A percentile compares a stretch with the other conserved stretches of the same genome.
phyloP scores from a whole-genome alignment of 2,329 filamentous ascomycete genomes.

The Arthroderma sp. region DNA sequence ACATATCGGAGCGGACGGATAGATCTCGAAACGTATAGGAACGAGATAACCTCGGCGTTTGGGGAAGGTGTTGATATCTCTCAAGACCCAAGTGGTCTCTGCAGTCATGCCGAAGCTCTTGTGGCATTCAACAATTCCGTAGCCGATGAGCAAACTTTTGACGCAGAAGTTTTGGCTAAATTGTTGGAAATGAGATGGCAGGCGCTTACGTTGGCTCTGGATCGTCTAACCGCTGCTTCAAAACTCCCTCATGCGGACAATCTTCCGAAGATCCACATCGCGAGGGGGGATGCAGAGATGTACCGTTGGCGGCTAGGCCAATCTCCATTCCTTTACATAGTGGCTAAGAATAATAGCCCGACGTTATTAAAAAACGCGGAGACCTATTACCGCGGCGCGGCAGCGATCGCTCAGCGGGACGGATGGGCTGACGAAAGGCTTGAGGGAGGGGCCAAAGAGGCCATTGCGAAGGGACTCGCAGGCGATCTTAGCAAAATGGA shows the following conservation, averaged over 20 bases:
- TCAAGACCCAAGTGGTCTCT: slow-evolving; percentile 36
- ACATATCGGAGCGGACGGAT: slow-evolving; percentile 41
- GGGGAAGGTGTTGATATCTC: slow-evolving; percentile 27
- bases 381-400: slow-evolving; percentile 45
- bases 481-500: slow-evolving; percentile 28
- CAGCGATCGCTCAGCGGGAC: slow-evolving; percentile 26
- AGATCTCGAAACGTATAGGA: slow-evolving; percentile 41
- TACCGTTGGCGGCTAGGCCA: slow-evolving; percentile 39
- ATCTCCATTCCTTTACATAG: slow-evolving; percentile 29
- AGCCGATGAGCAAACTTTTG: slow-evolving; percentile 20
- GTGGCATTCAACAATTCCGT: slow-evolving; percentile 40
- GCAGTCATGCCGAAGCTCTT: slow-evolving; percentile 45
- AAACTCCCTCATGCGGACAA: slow-evolving; percentile 40
- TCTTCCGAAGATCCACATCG: slow-evolving; percentile 40
- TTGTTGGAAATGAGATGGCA: slow-evolving; percentile 36
- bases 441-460: slow-evolving; percentile 36
- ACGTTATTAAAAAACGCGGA: slow-evolving; percentile 43
- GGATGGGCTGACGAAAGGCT: slow-evolving; percentile 31
- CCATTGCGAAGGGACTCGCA: slow-evolving; percentile 34
- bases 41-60: slow-evolving; percentile 30
- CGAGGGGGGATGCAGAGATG: slow-evolving; percentile 44
- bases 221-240: slow-evolving; percentile 37
- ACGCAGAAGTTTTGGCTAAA: slow-evolving; percentile 19
- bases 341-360: slow-evolving; percentile 31
- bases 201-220: slow-evolving; percentile 38